phyloP scores from a whole-genome alignment of 176 grass and related monocot genomes.

The Oryza glaberrima region DNA sequence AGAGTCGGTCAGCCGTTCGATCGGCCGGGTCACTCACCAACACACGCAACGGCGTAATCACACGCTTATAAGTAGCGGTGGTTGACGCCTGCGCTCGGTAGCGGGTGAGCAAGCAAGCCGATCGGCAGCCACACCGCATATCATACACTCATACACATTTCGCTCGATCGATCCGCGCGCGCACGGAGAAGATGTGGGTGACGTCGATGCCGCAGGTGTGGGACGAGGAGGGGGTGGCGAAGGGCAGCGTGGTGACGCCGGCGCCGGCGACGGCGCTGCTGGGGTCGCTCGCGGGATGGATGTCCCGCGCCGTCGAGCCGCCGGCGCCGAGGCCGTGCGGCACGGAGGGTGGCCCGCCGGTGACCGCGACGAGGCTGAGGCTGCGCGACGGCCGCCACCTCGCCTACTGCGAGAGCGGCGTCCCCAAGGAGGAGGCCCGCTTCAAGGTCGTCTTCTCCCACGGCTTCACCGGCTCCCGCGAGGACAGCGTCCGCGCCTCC shows the following conservation, averaged over 20 bases:
- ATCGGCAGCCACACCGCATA: not conserved
- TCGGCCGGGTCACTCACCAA: not conserved
- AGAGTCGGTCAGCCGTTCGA: not conserved
- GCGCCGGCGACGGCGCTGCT: constrained; percentile 50
- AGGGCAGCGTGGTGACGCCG: constrained; percentile 17
- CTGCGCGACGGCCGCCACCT: constrained; percentile 75
- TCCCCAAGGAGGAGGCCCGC: constrained; percentile 53
- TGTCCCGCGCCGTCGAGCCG: constrained; percentile 54
- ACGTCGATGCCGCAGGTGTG: constrained; percentile 52
- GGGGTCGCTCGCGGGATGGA: constrained; percentile 54
- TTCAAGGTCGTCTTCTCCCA: constrained; percentile 85
- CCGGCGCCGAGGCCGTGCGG: constrained; percentile 61
- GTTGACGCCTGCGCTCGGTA: not conserved
- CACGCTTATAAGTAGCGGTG: too few relatives aligned
- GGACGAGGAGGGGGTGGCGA: constrained; percentile 45
- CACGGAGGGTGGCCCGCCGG: constrained; percentile 56
- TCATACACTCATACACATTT: too few relatives aligned
- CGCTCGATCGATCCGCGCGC: not conserved
- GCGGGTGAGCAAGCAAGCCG: not conserved
- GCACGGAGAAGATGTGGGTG: constrained; percentile 25
- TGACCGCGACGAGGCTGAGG: constrained; percentile 62
- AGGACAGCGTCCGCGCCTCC: constrained; percentile 59
- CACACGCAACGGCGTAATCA: not conserved
- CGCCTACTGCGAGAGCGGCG: constrained; percentile 85
- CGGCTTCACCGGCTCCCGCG: constrained; percentile 68